phyloP scores from a whole-genome alignment of 371 early-diverging fungal genomes.

The Coemansia sp. region DNA sequence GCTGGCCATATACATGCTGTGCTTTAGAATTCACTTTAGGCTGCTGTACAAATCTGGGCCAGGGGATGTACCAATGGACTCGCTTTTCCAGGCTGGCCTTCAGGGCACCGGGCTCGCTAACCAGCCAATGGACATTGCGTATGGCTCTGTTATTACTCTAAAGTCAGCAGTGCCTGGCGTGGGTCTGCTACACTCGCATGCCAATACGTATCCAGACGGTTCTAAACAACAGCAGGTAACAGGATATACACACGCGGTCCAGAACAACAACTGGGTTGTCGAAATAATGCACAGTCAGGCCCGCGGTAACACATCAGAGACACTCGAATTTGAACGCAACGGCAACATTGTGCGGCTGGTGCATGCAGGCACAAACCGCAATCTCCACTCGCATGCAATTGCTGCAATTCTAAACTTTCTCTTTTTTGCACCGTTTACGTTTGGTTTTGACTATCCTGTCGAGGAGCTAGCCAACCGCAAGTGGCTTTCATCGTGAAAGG shows the following conservation, averaged over 20 bases:
- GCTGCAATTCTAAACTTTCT: constrained; percentile 62
- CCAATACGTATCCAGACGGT: constrained; percentile 89
- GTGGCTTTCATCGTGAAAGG: constrained; percentile 64
- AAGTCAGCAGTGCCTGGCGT: constrained; percentile 81
- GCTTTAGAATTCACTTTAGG: constrained; percentile 90
- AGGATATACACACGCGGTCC: constrained; percentile 95
- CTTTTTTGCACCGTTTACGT: constrained; percentile 81
- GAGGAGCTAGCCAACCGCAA: constrained; percentile 54
- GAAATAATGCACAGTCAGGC: constrained; percentile 51
- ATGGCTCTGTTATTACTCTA: constrained; percentile 88
- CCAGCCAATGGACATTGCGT: constrained; percentile 92
- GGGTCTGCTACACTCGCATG: constrained; percentile 97
- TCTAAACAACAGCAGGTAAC: constrained; percentile 98
- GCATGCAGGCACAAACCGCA: constrained; percentile 71
- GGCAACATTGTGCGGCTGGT: constrained; percentile 83
- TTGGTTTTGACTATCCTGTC: constrained; percentile 82
- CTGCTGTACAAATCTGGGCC: constrained; percentile 84
- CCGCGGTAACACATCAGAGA: constrained; percentile 51
- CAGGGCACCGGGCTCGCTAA: constrained; percentile 74
- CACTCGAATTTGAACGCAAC: constrained; percentile 65
- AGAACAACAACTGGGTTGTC: constrained; percentile 94
- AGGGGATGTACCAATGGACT: constrained; percentile 98
- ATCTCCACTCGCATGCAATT: constrained; percentile 82
- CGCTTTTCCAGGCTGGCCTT: constrained; percentile 95
- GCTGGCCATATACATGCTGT: constrained; percentile 79